Conservation (phyloP, 192 early-diverging fungal species). For the Thoreauomyces humboldtii region DNA sequence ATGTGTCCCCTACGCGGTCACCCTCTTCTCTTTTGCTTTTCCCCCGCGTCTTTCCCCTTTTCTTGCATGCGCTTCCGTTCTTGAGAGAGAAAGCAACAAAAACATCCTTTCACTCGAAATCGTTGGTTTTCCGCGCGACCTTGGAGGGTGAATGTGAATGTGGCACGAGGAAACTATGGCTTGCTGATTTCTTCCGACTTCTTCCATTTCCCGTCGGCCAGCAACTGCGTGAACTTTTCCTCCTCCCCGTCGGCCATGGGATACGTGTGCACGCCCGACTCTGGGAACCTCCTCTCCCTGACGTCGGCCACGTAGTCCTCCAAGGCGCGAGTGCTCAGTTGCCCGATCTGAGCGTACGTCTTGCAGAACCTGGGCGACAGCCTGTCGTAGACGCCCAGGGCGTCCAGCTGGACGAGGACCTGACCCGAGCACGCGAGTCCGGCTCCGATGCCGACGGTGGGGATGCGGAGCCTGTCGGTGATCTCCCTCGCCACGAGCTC, state of each 20-base stretch:
- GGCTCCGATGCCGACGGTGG: constrained; percentile 98
- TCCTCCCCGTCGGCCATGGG: constrained; percentile 59
- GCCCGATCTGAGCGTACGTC: constrained; percentile 74
- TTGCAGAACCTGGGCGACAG: constrained; percentile 95
- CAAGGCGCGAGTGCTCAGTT: constrained; percentile 70
- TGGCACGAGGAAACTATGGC: too few relatives aligned
- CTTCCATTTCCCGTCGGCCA: too few relatives aligned
- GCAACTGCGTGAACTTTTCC: too few relatives aligned
- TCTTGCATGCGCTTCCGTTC: too few relatives aligned
- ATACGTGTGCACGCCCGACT: constrained; percentile 71
- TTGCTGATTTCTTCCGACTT: too few relatives aligned
- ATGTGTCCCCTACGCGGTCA: too few relatives aligned
- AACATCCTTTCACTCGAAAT: too few relatives aligned
- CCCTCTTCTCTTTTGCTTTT: too few relatives aligned
- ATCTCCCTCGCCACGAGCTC: constrained; percentile 83
- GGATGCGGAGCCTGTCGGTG: constrained; percentile 72
- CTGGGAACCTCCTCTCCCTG: constrained; percentile 72
- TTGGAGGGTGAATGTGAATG: too few relatives aligned
- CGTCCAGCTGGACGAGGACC: constrained; percentile 89
- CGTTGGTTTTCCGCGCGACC: too few relatives aligned
- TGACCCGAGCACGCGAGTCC: constrained; percentile 86
- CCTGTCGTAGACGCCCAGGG: constrained; percentile 87
- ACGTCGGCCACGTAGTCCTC: constrained; percentile 76
- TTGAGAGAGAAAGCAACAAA: too few relatives aligned
- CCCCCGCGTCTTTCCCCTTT: too few relatives aligned